Evolutionary conservation across 1,284 basidiomycete genomes (phyloP), one percentile per base, ranked within the genome.

Genomic region (Cryptococcus sp.): DNA sequence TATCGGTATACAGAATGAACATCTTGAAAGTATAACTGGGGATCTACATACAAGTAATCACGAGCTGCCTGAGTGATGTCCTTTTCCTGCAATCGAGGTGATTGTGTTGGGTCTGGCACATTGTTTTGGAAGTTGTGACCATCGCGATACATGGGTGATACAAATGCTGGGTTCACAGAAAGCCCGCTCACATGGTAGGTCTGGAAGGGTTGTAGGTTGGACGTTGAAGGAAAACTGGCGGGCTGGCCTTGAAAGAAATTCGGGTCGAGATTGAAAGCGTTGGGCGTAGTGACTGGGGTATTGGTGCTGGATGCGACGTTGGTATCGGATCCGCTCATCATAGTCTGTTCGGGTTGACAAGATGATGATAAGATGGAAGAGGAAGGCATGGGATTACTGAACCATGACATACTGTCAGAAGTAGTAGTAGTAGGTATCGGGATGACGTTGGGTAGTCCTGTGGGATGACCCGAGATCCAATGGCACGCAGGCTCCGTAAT

Each of bases 31-130:
- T 46, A 53, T 32, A 53, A 41, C 33, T 36, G 35, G 13, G 32
- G 33, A 7, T 46, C 50, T 42, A 44, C 63, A 57, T 30, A 67
- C 61, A 69, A 52, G 46, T 69, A 69, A 30, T 63, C 63, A 48
- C 59, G 51, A 11, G 67, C 67, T 13, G 53, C 52, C 41, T 61
- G 58, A 0, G 59, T 59, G 5, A 67, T 56, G 41, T 65, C 63
- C 5, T 47, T 37, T 44, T 65, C 63, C 7, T 51, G 38, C 8
- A 51, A 2, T 32, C 2, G 38, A 41, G 38, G 38, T n/a, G n/a
- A 10, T 41, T 10, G 10, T 10, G 10, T 41, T n/a, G n/a, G 10
- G n/a, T 10, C 38, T n/a, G 50, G 50, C 2, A 57, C 48, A 33
- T 59, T 52, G 47, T 50, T 59, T 23, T 23, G 23, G 23, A 23